These are phyloP conservation scores for Claviceps quebecensis DNA, from an alignment of 2,329 filamentous ascomycete genomes.

Conservation along the genomic window DNA sequence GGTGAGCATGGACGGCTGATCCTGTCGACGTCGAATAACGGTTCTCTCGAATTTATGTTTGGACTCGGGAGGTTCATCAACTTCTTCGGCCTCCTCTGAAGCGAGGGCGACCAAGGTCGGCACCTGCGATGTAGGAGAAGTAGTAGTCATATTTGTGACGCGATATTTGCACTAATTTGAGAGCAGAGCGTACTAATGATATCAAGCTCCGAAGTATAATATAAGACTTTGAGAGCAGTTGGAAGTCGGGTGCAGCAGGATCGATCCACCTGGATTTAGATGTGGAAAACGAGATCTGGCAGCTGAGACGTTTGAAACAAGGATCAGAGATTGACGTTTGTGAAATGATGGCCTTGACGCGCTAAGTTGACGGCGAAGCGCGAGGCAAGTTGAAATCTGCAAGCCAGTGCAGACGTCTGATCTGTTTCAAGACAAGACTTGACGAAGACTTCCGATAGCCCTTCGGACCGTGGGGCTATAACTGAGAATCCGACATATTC, in stretches of 20 bases:
- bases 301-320: background rate
- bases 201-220: background rate
- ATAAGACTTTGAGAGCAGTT: background rate
- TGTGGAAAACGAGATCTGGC: background rate
- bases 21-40: conserved; percentile 31
- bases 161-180: background rate
- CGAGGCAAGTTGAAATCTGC: conserved; percentile 12
- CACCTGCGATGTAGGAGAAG: conserved; percentile 12
- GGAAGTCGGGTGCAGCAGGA: background rate
- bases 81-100: conserved; percentile 57
- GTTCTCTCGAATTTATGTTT: conserved; percentile 31
- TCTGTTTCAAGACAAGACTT: conserved; percentile 7
- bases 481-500: conserved; percentile 20
- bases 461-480: conserved; percentile 26
- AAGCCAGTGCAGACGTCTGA: conserved; percentile 13
- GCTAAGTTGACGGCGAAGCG: conserved; percentile 4
- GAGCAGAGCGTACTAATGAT: background rate
- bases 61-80: conserved; percentile 76
- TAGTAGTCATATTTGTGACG: conserved; percentile 14
- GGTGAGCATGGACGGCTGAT: conserved; percentile 73
- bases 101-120: conserved; percentile 21
- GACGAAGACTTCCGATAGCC: conserved; percentile 15
- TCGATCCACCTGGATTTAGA: background rate
- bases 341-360: background rate
- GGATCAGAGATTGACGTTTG: background rate